Evolutionary conservation across 1,139 yeast genomes (phyloP).

Genomic region (Geotrichum bryndzae): DNA sequence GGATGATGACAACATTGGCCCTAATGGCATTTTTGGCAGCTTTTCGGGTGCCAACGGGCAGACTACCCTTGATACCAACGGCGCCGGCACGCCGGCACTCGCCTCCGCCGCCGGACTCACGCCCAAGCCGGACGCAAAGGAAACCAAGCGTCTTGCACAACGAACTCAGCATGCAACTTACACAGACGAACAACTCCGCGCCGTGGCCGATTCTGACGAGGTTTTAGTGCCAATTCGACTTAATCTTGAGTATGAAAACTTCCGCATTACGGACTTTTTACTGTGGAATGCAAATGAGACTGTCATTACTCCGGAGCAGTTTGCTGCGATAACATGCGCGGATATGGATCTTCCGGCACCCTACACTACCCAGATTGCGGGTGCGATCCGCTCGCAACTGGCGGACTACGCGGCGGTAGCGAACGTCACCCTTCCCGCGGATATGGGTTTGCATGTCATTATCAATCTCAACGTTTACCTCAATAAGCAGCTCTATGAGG

Average conservation of each 20-base stretch:
- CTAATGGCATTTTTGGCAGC: not conserved
- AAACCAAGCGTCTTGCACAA: constrained; percentile 29
- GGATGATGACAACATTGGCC: constrained; percentile 35
- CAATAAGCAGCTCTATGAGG: constrained; percentile 80
- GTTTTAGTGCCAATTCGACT: constrained; percentile 74
- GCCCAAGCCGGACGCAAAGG: constrained; percentile 17
- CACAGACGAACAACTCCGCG: constrained; percentile 34
- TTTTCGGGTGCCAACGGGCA: not conserved
- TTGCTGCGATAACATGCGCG: constrained; percentile 70
- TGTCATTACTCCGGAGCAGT: constrained; percentile 70
- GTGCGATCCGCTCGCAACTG: constrained; percentile 70
- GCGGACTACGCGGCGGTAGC: constrained; percentile 66
- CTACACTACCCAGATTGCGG: constrained; percentile 55
- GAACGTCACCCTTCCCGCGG: constrained; percentile 56
- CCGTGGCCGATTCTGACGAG: constrained; percentile 36
- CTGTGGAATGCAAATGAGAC: constrained; percentile 87
- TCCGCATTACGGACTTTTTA: constrained; percentile 66
- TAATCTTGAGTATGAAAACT: constrained; percentile 61
- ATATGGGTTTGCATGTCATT: constrained; percentile 65
- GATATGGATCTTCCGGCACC: constrained; percentile 72
- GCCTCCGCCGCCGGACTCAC: constrained; percentile 4
- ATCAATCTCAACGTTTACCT: constrained; percentile 77
- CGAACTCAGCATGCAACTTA: constrained; percentile 32
- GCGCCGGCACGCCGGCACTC: constrained; percentile 4
- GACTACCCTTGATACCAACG: not conserved